Conservation (phyloP, 495 filamentous ascomycete species). For the Tuber aestivum region DNA sequence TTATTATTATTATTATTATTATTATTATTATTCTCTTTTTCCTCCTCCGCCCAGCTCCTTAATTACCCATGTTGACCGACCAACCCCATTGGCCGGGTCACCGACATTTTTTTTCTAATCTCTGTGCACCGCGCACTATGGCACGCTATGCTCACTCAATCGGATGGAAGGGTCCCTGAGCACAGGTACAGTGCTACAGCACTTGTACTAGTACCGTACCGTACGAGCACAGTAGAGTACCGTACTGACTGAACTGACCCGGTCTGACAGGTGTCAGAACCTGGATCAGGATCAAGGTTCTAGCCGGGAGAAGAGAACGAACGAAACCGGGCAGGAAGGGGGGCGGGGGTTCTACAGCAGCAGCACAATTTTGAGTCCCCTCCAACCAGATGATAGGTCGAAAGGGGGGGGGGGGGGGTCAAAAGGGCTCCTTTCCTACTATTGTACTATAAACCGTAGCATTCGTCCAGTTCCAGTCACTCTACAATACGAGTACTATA, state of each 20-base stretch:
- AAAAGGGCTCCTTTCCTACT: too few species aligned
- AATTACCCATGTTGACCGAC: too few species aligned
- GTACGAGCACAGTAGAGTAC: too few species aligned
- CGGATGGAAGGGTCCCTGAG: neutral
- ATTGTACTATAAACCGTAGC: too few species aligned
- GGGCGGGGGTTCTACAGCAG: neutral
- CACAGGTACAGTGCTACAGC: neutral
- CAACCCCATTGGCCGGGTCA: neutral
- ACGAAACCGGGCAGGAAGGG: too few species aligned
- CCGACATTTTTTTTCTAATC: neutral
- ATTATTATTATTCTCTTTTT: too few species aligned
- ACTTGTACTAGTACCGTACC: too few species aligned
- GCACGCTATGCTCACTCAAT: too few species aligned
- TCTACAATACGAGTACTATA: too few species aligned
- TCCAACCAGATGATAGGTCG: neutral
- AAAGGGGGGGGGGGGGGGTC: neutral
- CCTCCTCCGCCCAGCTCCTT: too few species aligned
- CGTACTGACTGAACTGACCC: neutral
- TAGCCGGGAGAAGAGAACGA: neutral
- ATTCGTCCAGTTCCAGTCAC: neutral
- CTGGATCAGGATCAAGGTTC: neutral
- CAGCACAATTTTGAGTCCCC: neutral
- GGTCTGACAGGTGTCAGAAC: conserved; percentile 2
- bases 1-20: too few species aligned
- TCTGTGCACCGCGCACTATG: too few species aligned